Evolutionary conservation across 805 yeast species (phyloP).

Genomic region (Millerago galiae): DNA sequence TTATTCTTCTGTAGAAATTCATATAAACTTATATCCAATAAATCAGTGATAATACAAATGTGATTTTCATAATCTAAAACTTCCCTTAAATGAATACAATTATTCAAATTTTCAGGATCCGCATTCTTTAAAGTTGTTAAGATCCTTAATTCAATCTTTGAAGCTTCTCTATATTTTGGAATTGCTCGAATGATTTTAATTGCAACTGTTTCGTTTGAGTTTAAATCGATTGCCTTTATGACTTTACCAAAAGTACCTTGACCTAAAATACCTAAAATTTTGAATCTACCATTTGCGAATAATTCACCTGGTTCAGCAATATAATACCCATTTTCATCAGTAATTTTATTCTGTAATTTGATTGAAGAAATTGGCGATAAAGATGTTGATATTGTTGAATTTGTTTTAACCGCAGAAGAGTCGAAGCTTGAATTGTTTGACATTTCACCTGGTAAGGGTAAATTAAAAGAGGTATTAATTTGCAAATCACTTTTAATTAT

Average conservation of each 20-base stretch:
- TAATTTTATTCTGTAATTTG: slow-evolving; percentile 10
- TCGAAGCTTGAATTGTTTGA: too few relatives aligned
- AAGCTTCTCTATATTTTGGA: slow-evolving; percentile 92
- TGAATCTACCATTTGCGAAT: slow-evolving; percentile 69
- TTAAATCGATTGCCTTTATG: slow-evolving; percentile 69
- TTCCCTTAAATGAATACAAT: slow-evolving; percentile 81
- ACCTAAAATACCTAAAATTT: slow-evolving; percentile 64
- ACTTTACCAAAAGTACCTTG: slow-evolving; percentile 95
- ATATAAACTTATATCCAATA: slow-evolving; percentile 76
- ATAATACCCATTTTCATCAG: slow-evolving; percentile 58
- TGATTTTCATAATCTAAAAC: slow-evolving; percentile 92
- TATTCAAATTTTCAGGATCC: slow-evolving; percentile 61
- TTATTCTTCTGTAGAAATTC: slow-evolving; percentile 84
- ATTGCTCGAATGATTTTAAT: slow-evolving; percentile 88
- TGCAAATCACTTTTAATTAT: slow-evolving; percentile 6
- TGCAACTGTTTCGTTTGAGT: slow-evolving; percentile 57
- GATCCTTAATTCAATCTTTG: slow-evolving; percentile 85
- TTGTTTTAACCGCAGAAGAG: slow-evolving; percentile 1
- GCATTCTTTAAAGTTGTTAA: slow-evolving; percentile 60
- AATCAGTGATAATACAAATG: slow-evolving; percentile 87
- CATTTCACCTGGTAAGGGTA: background rate
- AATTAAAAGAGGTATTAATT: background rate
- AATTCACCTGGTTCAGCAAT: slow-evolving; percentile 49
- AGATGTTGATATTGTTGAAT: slow-evolving; percentile 10
- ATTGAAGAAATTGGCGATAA: slow-evolving; percentile 15